Evolutionary conservation across 2,329 filamentous ascomycete species (phyloP).

Genomic region (Parascedosporium putredinis): DNA sequence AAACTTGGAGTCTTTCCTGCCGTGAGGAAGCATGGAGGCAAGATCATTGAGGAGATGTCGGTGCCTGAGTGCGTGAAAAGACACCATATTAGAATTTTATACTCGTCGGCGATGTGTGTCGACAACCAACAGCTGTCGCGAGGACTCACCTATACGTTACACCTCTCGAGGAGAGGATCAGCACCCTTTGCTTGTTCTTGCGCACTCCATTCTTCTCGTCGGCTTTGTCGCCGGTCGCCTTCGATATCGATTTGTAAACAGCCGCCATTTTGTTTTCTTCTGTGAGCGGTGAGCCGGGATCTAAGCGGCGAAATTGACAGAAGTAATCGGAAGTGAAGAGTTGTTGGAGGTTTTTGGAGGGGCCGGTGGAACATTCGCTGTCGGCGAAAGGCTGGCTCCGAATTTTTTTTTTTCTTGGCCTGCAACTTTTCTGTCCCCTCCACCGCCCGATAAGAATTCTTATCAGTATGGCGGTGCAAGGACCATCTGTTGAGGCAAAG

Average conservation of each 20-base stretch:
- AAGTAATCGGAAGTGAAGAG: neutral
- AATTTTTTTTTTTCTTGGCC: constrained; percentile 1
- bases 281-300: neutral
- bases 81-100: neutral
- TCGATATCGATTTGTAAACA: constrained; percentile 66
- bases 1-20: constrained; percentile 89
- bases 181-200: constrained; percentile 65
- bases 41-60: constrained; percentile 89
- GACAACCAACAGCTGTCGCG: neutral
- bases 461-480: constrained; percentile 14
- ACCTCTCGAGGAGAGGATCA: constrained; percentile 86
- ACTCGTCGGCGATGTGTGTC: neutral
- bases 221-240: constrained; percentile 38
- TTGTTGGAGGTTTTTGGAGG: neutral
- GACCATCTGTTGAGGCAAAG: neutral
- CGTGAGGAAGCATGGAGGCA: constrained; percentile 78
- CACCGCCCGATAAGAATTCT: constrained; percentile 21
- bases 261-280: constrained; percentile 49
- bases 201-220: constrained; percentile 34
- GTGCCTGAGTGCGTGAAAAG: constrained; percentile 46
- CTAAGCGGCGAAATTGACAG: neutral
- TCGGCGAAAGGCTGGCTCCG: constrained; percentile 1
- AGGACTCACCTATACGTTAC: constrained; percentile 66
- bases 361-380: neutral
- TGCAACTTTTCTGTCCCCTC: constrained; percentile 12